Conservation (phyloP, 2,329 filamentous ascomycete genomes). For the Parastagonospora nodorum region DNA sequence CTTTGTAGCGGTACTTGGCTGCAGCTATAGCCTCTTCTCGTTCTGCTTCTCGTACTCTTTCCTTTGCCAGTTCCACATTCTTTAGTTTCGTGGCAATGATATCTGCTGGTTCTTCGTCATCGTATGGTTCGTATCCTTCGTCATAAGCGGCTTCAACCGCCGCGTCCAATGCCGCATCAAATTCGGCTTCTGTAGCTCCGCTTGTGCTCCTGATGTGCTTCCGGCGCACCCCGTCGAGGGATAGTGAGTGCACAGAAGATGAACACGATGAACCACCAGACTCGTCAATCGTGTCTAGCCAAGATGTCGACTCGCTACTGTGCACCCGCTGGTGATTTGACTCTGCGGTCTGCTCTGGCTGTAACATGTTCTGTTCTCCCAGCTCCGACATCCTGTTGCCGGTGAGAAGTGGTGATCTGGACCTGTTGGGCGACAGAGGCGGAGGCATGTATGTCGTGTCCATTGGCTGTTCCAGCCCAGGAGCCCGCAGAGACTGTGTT, state of each 20-base stretch:
- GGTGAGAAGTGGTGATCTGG: slow-evolving; percentile 51
- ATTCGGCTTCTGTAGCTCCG: slow-evolving; percentile 81
- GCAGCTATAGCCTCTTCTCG: slow-evolving; percentile 67
- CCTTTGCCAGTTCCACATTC: slow-evolving; percentile 76
- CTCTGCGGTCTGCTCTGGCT: slow-evolving; percentile 25
- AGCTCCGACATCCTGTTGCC: slow-evolving; percentile 24
- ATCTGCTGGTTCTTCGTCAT: slow-evolving; percentile 45
- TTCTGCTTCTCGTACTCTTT: slow-evolving; percentile 75
- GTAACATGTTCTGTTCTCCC: slow-evolving; percentile 22
- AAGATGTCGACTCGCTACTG: slow-evolving; percentile 83
- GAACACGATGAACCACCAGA: slow-evolving; percentile 75
- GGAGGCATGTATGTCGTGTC: slow-evolving; percentile 69
- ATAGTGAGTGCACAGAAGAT: slow-evolving; percentile 80
- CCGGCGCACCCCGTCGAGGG: slow-evolving; percentile 71
- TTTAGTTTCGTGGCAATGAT: slow-evolving; percentile 49
- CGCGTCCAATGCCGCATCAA: slow-evolving; percentile 91
- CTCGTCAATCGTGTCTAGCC: slow-evolving; percentile 93
- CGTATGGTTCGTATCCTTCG: slow-evolving; percentile 80
- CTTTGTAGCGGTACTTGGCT: slow-evolving; percentile 64
- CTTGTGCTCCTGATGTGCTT: slow-evolving; percentile 73
- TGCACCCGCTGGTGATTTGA: slow-evolving; percentile 55
- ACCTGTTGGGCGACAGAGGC: slow-evolving; percentile 70
- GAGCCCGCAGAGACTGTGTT: slow-evolving; percentile 13
- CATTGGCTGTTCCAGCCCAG: slow-evolving; percentile 54
- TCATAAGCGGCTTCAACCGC: slow-evolving; percentile 96